phyloP scores from a whole-genome alignment of 179 eudicot genomes.

The Silene vulgaris region DNA sequence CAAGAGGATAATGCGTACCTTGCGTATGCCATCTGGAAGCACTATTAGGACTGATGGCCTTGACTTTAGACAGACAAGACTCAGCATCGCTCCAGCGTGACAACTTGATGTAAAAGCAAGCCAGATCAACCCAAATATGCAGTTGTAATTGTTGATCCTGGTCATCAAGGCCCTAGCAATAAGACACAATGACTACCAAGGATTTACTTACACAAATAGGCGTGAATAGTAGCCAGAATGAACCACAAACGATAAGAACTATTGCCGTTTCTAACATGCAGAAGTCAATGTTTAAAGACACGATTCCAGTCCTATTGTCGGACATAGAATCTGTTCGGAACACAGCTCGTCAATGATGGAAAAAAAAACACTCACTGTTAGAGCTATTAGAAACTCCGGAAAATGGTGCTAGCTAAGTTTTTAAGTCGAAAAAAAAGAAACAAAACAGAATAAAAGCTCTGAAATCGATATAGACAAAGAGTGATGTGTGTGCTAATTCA shows the following conservation, averaged over 20 bases:
- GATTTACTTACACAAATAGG: neutral
- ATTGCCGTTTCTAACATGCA: neutral
- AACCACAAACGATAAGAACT: neutral
- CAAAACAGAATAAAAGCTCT: neutral
- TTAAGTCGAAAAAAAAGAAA: neutral
- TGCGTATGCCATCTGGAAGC: slow-evolving; percentile 61
- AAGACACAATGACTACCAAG: neutral
- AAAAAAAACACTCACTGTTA: neutral
- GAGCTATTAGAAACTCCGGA: neutral
- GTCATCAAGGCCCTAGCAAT: slow-evolving; percentile 37
- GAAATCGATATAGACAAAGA: neutral
- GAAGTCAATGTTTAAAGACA: neutral
- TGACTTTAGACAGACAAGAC: slow-evolving; percentile 66
- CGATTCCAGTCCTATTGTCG: neutral
- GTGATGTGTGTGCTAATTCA: neutral
- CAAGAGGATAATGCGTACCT: slow-evolving; percentile 37
- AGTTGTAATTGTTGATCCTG: slow-evolving; percentile 44
- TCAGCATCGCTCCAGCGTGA: slow-evolving; percentile 75
- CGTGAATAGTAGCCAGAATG: neutral
- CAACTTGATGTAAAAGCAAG: slow-evolving; percentile 58
- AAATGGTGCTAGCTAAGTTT: neutral
- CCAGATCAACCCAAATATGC: slow-evolving; percentile 83
- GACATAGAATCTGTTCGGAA: neutral
- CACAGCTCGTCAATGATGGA: neutral
- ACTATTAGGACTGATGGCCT: slow-evolving; percentile 47